A percentile compares a stretch with the other conserved stretches of the same genome.
Evolutionary conservation across 768 basidiomycete species (phyloP).

Genomic region (Hypholoma fasciculare): DNA sequence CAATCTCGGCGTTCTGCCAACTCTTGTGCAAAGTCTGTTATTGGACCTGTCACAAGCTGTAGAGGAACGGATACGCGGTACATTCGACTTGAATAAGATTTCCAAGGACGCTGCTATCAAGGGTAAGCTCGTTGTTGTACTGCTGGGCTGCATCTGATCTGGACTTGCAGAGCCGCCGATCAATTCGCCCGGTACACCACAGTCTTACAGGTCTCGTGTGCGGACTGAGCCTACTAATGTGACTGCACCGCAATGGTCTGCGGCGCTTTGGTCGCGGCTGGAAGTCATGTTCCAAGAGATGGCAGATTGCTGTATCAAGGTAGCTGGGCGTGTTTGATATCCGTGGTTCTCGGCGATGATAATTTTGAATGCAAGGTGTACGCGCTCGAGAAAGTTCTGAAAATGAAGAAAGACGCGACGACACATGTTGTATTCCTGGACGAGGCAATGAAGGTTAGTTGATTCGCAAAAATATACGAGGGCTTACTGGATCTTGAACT

Average conservation of each 20-base stretch:
- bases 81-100: constrained; percentile 87
- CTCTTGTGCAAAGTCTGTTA: constrained; percentile 78
- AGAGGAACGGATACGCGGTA: constrained; percentile 73
- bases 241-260: constrained; percentile 84
- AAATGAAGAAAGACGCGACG: constrained; percentile 80
- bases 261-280: constrained; percentile 78
- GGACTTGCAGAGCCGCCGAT: constrained; percentile 15
- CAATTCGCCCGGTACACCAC: constrained; percentile 34
- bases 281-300: constrained; percentile 87
- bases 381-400: constrained; percentile 90
- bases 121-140: constrained; percentile 37
- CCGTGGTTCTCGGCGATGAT: not conserved
- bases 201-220: constrained; percentile 81
- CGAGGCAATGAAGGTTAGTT: constrained; percentile 83
- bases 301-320: constrained; percentile 90
- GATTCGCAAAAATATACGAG: not conserved
- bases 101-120: constrained; percentile 83
- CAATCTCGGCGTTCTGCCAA: constrained; percentile 84
- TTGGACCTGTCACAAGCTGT: constrained; percentile 81
- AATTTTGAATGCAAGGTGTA: constrained; percentile 65
- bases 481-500: not conserved
- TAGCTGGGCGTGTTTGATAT: constrained; percentile 12
- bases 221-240: constrained; percentile 89
- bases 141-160: constrained; percentile 11
- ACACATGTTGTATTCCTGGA: constrained; percentile 84